Base-by-base conservation (phyloP, 2,329 filamentous ascomycete genomes). In the Fusarium sp. region DNA sequence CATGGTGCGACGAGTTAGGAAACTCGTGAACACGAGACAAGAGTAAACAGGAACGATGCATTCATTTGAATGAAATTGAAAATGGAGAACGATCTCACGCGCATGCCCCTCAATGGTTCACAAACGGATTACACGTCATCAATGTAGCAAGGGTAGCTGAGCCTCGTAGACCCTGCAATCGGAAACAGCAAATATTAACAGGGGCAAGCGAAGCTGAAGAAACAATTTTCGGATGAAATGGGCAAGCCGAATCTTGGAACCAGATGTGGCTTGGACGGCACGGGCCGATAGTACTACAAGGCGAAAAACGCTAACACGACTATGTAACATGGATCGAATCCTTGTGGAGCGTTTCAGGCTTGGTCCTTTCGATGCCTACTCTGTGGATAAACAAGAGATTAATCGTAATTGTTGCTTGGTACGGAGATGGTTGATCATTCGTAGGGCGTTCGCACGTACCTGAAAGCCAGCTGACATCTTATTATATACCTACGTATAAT, bases 311-410 rank as follows among this genome's bases (percentile, higher is more conserved):
- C 26, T 28, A 28, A 28, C 26, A 28, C 26, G 28, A 31, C 17
- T 42, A n/a, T 26, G 28, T 34, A 33, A 40, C 46, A 20, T 42
- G 54, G 54, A 54, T 58, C 42, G 7, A n/a, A 43, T 58, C 54
- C 54, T 58, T 53, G 36, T 54, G 28, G 39, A 22, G 6, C 3
- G 54, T 58, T 58, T 54, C 54, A 58, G 28, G 10, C 28, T 10
- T 13, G 10, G 10, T 31, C 28, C 28, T 53, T 36, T 43, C 2
- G 24, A 34, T 40, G 49, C n/a, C 46, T 48, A 43, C 48, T 36
- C 8, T 43, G 22, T 22, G 48, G 54, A n/a, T 15, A 20, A 34
- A 11, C 5, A 54, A 54, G 46, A 54, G 46, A 54, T 58, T 54
- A 42, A 17, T 15, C 43, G 34, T 22, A 22, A 31, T 24, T 24